Evolutionary conservation across 495 filamentous ascomycete genomes (phyloP), one percentile per base, ranked within the genome.

Genomic region (Cercophora sp.): DNA sequence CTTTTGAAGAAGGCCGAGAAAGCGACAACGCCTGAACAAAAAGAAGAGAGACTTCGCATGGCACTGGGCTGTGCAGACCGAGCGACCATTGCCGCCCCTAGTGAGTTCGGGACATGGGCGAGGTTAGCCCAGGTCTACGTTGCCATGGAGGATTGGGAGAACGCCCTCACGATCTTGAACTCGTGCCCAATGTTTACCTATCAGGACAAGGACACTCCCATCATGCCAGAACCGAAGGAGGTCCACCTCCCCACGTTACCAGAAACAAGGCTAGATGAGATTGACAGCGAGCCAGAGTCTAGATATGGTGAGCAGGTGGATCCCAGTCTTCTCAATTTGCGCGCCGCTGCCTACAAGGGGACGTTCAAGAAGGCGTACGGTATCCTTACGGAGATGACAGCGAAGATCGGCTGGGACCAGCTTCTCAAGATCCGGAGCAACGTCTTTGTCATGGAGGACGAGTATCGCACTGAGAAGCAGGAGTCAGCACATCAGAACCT

Each of bases 131-230:
- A 96, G 64, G 84, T 97, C 18, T 98, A 97, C 52, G 85, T 97
- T 43, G 79, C 83, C 37, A 75, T 95, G 62, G 93, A 98, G 67
- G 86, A 91, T 65, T 98, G 92, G 88, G 93, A 96, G 59, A 78
- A 83, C 42, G 93, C 94, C 2, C 78, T 98, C 15, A 82, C 96
- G 8, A 98, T 94, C 4, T 77, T 98, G n/a, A 98, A 98, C 70
- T 96, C 92, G 3, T 98, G 94, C 56, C 93, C 93, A 3, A 98
- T 98, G 93, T 98, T 98, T 67, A 97, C 93, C 6, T 96, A 97
- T 69, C 92, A 96, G 66, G 93, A 98, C 67, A 96, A 96, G 59
- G 93, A 98, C 65, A 83, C 89, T 5, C 93, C 93, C 15, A 78
- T 91, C 51, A 91, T 96, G 86, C 93, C 93, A 16, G 89, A 93